Evolutionary conservation across 306 rosid species (phyloP).

Genomic region (Lathyrus aphaca): DNA sequence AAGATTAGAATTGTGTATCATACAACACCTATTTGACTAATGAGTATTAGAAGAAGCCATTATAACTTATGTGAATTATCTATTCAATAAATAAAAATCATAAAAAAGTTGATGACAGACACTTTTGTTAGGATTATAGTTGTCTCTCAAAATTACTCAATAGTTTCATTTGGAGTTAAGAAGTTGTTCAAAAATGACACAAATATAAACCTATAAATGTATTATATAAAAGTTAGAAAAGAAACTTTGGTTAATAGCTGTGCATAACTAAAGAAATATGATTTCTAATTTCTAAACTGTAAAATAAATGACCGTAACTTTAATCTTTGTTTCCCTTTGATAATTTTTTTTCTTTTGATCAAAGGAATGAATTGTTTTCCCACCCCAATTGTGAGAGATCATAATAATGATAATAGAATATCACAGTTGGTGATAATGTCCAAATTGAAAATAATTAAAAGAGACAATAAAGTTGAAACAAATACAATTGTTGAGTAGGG

Average conservation of each 20-base stretch:
- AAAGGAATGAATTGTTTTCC: conserved; percentile 33
- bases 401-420: conserved; percentile 45
- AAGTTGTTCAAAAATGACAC: too few relatives aligned
- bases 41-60: too few relatives aligned
- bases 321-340: conserved; percentile 20
- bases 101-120: too few relatives aligned
- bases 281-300: conserved; percentile 30
- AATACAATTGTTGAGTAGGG: conserved; percentile 39
- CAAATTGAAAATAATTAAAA: conserved; percentile 58
- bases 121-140: too few relatives aligned
- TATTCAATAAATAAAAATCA: too few relatives aligned
- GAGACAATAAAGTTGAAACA: conserved; percentile 52
- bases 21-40: too few relatives aligned
- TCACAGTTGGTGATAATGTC: conserved; percentile 50
- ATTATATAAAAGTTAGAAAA: too few relatives aligned
- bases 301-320: conserved; percentile 27
- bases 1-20: too few relatives aligned
- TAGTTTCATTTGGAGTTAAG: too few relatives aligned
- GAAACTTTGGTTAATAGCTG: conserved; percentile 9
- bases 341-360: conserved; percentile 2
- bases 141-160: too few relatives aligned
- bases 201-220: too few relatives aligned
- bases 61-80: too few relatives aligned
- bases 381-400: conserved; percentile 38
- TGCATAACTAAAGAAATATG: conserved; percentile 27